Evolutionary conservation across 2,329 filamentous ascomycete genomes (phyloP).

Genomic region (Colletotrichum magnum): DNA sequence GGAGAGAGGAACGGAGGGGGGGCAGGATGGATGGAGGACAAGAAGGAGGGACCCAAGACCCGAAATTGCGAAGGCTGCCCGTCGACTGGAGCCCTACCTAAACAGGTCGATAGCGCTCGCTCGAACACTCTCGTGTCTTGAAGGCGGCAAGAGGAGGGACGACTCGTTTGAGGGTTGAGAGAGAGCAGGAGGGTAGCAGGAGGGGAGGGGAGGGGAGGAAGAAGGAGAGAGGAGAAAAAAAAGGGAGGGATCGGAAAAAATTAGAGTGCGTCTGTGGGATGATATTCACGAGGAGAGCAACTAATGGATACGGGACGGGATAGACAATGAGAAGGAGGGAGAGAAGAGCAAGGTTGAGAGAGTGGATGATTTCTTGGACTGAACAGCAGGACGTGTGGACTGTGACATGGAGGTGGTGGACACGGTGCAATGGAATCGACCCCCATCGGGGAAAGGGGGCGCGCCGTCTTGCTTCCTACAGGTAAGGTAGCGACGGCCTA

Average conservation of each 20-base stretch:
- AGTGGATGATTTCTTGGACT: constrained; percentile 31
- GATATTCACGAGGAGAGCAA: constrained; percentile 38
- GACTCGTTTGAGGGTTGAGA: constrained; percentile 2
- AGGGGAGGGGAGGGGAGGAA: constrained; percentile 40
- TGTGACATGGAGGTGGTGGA: constrained; percentile 31
- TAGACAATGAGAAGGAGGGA: constrained; percentile 23
- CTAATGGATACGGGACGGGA: constrained; percentile 35
- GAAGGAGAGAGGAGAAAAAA: constrained; percentile 35
- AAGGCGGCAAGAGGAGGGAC: constrained; percentile 25
- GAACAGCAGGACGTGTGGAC: constrained; percentile 23
- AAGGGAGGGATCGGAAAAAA: constrained; percentile 37
- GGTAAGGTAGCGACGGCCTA: no score
- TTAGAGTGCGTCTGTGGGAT: constrained; percentile 41
- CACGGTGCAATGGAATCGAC: constrained; percentile 30
- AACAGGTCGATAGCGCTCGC: constrained; percentile 30
- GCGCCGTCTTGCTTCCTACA: background rate
- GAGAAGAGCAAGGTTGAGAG: constrained; percentile 43
- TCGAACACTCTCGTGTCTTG: constrained; percentile 24
- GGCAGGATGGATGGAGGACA: constrained; percentile 15
- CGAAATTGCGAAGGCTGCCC: constrained; percentile 33
- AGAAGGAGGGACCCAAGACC: constrained; percentile 25
- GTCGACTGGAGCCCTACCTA: constrained; percentile 32
- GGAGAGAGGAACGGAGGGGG: constrained; percentile 37
- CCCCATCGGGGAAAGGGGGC: constrained; percentile 20
- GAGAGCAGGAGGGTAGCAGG: constrained; percentile 42